Percentiles rank a stretch among this genome's conserved stretches.
Evolutionary conservation across 176 grass and related monocot species (phyloP).

Genomic region (Metroxylon sagu): DNA sequence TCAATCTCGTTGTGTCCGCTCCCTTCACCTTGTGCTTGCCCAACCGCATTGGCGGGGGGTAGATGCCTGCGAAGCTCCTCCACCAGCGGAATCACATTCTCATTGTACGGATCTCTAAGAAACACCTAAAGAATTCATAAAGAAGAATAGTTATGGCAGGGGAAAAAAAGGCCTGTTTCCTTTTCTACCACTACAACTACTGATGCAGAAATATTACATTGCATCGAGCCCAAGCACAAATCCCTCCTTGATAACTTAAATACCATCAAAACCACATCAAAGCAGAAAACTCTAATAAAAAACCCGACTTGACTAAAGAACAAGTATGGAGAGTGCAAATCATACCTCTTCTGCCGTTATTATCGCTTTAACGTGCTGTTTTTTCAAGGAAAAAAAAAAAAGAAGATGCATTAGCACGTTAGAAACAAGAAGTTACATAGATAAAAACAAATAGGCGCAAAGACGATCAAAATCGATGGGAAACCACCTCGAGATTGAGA

Average conservation of each 20-base stretch:
- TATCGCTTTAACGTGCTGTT: slow-evolving; percentile 98
- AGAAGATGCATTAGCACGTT: slow-evolving; percentile 1
- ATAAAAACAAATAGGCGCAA: not conserved
- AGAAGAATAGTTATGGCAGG: not conserved
- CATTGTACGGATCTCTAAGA: slow-evolving; percentile 74
- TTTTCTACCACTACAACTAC: no score
- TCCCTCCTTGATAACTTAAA: no score
- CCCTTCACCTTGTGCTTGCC: slow-evolving; percentile 27
- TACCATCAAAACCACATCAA: not conserved
- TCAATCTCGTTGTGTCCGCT: slow-evolving; percentile 48
- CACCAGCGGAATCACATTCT: slow-evolving; percentile 75
- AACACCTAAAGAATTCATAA: slow-evolving; percentile 40
- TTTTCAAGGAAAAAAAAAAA: slow-evolving; percentile 5
- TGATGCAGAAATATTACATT: no score
- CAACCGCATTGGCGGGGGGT: slow-evolving; percentile 23
- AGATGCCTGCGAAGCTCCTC: slow-evolving; percentile 71
- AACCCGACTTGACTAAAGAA: not conserved
- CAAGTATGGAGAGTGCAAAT: not conserved
- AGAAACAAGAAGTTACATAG: slow-evolving; percentile 1
- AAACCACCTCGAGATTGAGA: slow-evolving; percentile 84
- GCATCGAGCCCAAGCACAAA: no score
- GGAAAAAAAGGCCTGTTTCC: no score
- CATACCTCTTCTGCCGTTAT: slow-evolving; percentile 92
- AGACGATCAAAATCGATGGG: not conserved
- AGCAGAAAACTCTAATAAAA: not conserved